Conservation (phyloP, 257 asterid species). For the Solanum appendiculatum region DNA sequence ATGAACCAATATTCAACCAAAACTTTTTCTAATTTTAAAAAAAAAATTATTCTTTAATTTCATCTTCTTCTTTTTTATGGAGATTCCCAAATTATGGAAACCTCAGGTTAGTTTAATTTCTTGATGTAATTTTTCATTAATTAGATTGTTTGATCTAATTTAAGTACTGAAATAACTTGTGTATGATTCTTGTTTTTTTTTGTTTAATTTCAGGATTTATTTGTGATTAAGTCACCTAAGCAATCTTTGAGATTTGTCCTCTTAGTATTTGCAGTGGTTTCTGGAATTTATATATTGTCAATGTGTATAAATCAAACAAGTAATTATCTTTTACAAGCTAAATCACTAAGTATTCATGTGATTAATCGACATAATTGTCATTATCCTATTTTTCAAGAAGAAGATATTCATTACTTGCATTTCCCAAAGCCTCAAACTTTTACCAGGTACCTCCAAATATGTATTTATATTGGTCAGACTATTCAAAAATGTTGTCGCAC, state of each 20-base stretch:
- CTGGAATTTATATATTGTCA: constrained; percentile 49
- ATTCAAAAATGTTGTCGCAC: neutral
- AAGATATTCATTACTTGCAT: constrained; percentile 43
- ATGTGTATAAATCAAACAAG: constrained; percentile 32
- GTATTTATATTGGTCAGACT: neutral
- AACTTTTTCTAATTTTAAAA: neutral
- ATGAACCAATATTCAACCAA: neutral
- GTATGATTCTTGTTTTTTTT: neutral
- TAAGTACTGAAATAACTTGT: neutral
- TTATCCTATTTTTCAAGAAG: constrained; percentile 9
- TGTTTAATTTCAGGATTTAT: constrained; percentile 28
- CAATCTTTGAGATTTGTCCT: constrained; percentile 42
- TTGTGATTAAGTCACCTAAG: constrained; percentile 28
- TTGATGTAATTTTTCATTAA: neutral
- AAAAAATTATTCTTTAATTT: neutral
- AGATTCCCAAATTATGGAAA: constrained; percentile 22
- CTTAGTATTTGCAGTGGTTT: constrained; percentile 29
- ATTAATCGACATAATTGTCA: constrained; percentile 27
- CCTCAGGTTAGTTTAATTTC: constrained; percentile 24
- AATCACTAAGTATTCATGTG: constrained; percentile 15
- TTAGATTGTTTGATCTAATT: neutral
- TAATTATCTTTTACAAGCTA: constrained; percentile 9
- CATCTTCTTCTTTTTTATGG: constrained; percentile 19
- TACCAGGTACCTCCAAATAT: constrained; percentile 29
- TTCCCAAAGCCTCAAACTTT: constrained; percentile 63